Conservation (phyloP, 257 asterid species). For the Asclepias syriaca region DNA sequence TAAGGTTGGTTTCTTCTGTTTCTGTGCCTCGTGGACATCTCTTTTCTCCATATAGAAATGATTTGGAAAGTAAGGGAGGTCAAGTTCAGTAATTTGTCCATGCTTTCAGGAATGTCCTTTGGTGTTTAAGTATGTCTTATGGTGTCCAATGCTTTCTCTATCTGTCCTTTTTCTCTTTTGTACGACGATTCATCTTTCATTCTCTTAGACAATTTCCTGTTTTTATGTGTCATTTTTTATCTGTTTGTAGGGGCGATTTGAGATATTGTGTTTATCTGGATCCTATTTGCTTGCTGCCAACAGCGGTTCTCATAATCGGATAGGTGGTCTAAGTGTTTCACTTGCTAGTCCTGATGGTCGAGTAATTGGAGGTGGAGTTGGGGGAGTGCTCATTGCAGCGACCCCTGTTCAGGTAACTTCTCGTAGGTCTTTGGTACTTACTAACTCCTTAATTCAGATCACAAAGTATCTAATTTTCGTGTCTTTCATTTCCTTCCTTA, state of each 20-base stretch:
- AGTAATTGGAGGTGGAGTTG: conserved; percentile 79
- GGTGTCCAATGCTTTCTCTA: background rate
- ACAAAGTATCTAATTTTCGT: background rate
- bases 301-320: conserved; percentile 43
- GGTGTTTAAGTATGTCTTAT: background rate
- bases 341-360: conserved; percentile 84
- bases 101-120: background rate
- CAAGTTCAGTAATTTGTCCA: background rate
- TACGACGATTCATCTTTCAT: background rate
- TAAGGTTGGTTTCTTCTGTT: background rate
- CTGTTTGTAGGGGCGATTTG: conserved; percentile 64
- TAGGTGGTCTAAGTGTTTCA: conserved; percentile 58
- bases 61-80: background rate
- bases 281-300: conserved; percentile 49
- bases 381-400: conserved; percentile 81
- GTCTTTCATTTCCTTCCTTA: background rate
- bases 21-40: background rate
- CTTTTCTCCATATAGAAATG: background rate
- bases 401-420: conserved; percentile 64
- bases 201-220: background rate
- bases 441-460: background rate
- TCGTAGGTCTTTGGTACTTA: conserved; percentile 8
- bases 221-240: conserved; percentile 1
- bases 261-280: conserved; percentile 67
- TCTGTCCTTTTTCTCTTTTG: background rate